Base-by-base conservation (phyloP, 352 stramenopile genomes). In the Chrysophaeum taylorii region DNA sequence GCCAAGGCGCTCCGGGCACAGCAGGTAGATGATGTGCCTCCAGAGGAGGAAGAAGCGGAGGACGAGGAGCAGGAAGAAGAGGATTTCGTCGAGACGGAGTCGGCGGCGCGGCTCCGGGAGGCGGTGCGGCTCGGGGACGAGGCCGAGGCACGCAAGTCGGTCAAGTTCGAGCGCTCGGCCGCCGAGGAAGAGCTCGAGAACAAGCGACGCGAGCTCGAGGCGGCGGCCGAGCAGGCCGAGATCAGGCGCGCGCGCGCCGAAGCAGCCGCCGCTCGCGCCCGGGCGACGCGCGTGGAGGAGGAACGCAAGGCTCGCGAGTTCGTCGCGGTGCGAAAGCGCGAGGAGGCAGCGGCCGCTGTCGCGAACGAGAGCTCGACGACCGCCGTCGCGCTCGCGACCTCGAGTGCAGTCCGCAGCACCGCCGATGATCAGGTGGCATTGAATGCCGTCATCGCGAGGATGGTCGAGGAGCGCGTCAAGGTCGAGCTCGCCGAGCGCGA, bases 401-500 rank as follows among this genome's bases (percentile, higher is more conserved):
- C n/a, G n/a, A n/a, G n/a, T n/a, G n/a, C n/a, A 29, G 38, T 2
- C 50, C 48, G 52, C 43, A 7, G 14, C 68, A 16, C 36, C 31
- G 9, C 2, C 38, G 14, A 25, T 2, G 15, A 29, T 43, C 42
- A 62, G 21, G 38, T 25, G 2, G 61, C 53, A 7, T 63, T 27
- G 64, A 25, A n/a, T 7, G 31, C 12, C 15, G 37, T 39, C 9
- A 70, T 70, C 61, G 37, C 64, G 1, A 33, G 23, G 14, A 12
- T 70, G 21, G 64, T 70, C 15, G 39, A 70, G 21, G 64, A 53
- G 27, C 35, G 64, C 2, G 23, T 70, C 15, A 60, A 27, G 5
- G 14, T 7, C 4, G 64, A 70, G 64, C 41, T 70, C n/a, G 42
- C 21, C 18, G 31, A n/a, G 38, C 35, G 64, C 29, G 64, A 70